Evolutionary conservation across 2,329 filamentous ascomycete species (phyloP).

Genomic region (Pezicula rhizophila): DNA sequence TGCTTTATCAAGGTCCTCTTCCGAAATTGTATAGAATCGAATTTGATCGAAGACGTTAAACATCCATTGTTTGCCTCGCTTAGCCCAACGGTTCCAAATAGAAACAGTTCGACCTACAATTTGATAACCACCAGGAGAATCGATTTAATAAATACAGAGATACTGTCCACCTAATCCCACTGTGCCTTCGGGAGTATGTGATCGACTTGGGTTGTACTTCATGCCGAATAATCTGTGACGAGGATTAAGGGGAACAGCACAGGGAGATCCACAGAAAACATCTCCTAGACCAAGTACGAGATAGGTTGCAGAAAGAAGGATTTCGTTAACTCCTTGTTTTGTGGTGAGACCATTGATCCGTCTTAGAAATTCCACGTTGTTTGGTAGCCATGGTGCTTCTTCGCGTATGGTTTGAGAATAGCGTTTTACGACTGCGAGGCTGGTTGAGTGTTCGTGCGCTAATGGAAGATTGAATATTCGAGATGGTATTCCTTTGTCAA

Average conservation of each 20-base stretch:
- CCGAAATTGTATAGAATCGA: constrained; percentile 40
- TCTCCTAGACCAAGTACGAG: constrained; percentile 34
- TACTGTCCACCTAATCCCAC: constrained; percentile 29
- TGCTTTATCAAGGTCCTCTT: background rate
- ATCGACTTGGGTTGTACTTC: constrained; percentile 32
- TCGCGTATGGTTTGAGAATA: constrained; percentile 20
- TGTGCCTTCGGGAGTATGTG: constrained; percentile 28
- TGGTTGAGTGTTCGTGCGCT: constrained; percentile 29
- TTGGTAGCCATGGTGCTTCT: constrained; percentile 21
- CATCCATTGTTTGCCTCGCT: constrained; percentile 23
- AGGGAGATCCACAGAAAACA: constrained; percentile 35
- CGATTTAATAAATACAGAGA: constrained; percentile 30
- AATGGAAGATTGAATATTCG: constrained; percentile 37
- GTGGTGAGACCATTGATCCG: constrained; percentile 46
- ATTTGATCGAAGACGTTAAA: constrained; percentile 43
- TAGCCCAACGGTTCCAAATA: background rate
- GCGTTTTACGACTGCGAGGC: constrained; percentile 13
- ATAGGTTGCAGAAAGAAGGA: constrained; percentile 26
- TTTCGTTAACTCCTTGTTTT: constrained; percentile 32
- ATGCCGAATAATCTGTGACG: constrained; percentile 27
- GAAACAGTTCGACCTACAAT: constrained; percentile 2
- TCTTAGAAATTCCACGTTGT: constrained; percentile 25
- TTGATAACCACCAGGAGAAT: constrained; percentile 32
- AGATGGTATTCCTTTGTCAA: constrained; percentile 30
- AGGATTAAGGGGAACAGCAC: constrained; percentile 31